Conservation (phyloP, 176 grass and related monocot species). For the Oryza meyeriana region DNA sequence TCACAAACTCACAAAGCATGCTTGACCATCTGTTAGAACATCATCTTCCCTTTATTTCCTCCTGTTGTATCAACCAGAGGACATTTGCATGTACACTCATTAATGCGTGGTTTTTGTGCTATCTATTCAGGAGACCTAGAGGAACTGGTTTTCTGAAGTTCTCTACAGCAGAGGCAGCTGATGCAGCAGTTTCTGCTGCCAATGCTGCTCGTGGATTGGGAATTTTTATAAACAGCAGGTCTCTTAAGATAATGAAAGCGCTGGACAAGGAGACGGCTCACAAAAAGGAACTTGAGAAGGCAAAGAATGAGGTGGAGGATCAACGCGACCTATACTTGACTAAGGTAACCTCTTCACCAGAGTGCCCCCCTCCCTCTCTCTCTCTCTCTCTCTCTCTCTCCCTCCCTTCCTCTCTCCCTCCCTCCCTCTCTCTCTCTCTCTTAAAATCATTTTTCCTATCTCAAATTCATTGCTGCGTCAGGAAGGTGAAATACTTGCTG, state of each 20-base stretch:
- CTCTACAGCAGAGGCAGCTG: constrained; percentile 52
- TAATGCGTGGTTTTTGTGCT: neutral
- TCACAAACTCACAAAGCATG: constrained; percentile 95
- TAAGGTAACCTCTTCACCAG: constrained; percentile 49
- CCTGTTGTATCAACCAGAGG: neutral
- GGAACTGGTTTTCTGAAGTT: constrained; percentile 90
- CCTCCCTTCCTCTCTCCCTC: too few relatives aligned
- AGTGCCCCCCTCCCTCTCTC: neutral
- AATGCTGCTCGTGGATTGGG: constrained; percentile 81
- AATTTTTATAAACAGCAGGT: constrained; percentile 76
- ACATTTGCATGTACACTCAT: constrained; percentile 18
- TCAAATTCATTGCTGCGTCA: constrained; percentile 35
- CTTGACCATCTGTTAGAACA: neutral
- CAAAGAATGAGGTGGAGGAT: constrained; percentile 75
- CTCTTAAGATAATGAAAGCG: constrained; percentile 73
- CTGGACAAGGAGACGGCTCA: constrained; percentile 86
- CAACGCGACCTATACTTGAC: constrained; percentile 83
- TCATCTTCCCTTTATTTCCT: neutral
- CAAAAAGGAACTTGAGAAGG: constrained; percentile 70
- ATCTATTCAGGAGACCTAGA: constrained; percentile 66
- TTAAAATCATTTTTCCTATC: constrained; percentile 14
- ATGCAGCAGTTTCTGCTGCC: constrained; percentile 69
- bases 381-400: neutral
- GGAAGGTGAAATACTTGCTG: constrained; percentile 92
- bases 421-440: too few relatives aligned